phyloP scores from a whole-genome alignment of 768 basidiomycete genomes.

The Agaricus sinodeliciosus region DNA sequence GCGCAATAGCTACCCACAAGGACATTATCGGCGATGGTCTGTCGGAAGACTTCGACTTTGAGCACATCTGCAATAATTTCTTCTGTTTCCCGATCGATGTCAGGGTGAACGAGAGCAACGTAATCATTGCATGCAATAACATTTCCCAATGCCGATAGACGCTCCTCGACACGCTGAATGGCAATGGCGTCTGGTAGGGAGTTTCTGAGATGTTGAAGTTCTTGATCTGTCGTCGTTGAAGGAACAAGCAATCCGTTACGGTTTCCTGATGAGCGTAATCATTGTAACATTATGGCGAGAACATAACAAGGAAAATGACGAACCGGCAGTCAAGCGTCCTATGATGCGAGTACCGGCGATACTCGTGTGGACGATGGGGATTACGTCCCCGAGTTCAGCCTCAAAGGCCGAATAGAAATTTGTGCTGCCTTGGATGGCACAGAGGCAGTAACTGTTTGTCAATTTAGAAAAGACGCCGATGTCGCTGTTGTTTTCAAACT shows the following conservation, averaged over 20 bases:
- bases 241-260: constrained; percentile 96
- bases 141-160: constrained; percentile 94
- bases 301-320: constrained; percentile 12
- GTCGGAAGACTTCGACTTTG: constrained; percentile 98
- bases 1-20: constrained; percentile 95
- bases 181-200: constrained; percentile 89
- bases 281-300: background rate
- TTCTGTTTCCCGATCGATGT: constrained; percentile 96
- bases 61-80: constrained; percentile 99
- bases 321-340: constrained; percentile 88
- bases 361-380: constrained; percentile 94
- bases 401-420: constrained; percentile 99
- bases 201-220: constrained; percentile 96
- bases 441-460: constrained; percentile 96
- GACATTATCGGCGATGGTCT: constrained; percentile 95
- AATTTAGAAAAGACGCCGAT: constrained; percentile 97
- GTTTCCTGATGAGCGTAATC: constrained; percentile 55
- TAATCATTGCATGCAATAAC: constrained; percentile 99
- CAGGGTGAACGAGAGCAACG: constrained; percentile 97
- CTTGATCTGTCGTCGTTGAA: constrained; percentile 93
- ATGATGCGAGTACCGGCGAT: constrained; percentile 93
- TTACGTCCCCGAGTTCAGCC: constrained; percentile 78
- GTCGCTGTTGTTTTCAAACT: constrained; percentile 93
- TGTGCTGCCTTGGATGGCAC: constrained; percentile 87
- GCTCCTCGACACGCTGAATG: constrained; percentile 95